Evolutionary conservation across 1,284 basidiomycete genomes (phyloP), one percentile per base, ranked within the genome.

Genomic region (Fomitopsis palustris): DNA sequence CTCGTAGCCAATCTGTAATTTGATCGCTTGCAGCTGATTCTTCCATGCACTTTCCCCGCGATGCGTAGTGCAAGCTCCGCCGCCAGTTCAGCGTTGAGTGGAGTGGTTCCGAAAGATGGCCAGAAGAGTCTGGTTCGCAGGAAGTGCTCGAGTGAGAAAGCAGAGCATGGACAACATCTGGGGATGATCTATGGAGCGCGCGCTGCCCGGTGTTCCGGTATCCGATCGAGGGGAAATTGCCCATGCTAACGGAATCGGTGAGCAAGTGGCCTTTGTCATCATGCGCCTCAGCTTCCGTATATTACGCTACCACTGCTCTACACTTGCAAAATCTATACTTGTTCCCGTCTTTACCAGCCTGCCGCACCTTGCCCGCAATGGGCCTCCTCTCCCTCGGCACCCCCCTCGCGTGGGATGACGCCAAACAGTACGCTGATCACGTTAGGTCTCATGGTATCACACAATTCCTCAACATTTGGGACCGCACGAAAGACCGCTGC

Each of bases 371-470:
- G 21, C 14, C 27, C 12, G n/a, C 49, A 57, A 98, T 99, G 97
- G 97, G 97, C 61, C 86, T 99, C 53, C 79, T 99, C 61, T 93
- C 89, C 62, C 88, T 98, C 59, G 97, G 97, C 62, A 99, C 96
- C 4, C 95, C 97, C 27, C 85, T 99, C 62, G 77, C 84, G 54
- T 99, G 97, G 97, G 84, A 90, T 58, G 90, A 98, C 68, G 90
- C 95, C 52, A 92, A 91, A 76, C 83, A 87, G 61, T 83, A 93
- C 69, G 92, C 94, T 14, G 87, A 95, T 69, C 94, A 98, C 78
- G 93, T 99, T 66, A 84, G 96, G 62, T 77, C 82, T 57, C 96
- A 99, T 74, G 97, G 97, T 41, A 95, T 99, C 70, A 88, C 92
- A 21, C 97, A 99, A 77, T 97, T 99, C 72, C 77, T 99, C 55